Evolutionary conservation across 768 basidiomycete species (phyloP).

Genomic region (Pulveroboletus sp.): DNA sequence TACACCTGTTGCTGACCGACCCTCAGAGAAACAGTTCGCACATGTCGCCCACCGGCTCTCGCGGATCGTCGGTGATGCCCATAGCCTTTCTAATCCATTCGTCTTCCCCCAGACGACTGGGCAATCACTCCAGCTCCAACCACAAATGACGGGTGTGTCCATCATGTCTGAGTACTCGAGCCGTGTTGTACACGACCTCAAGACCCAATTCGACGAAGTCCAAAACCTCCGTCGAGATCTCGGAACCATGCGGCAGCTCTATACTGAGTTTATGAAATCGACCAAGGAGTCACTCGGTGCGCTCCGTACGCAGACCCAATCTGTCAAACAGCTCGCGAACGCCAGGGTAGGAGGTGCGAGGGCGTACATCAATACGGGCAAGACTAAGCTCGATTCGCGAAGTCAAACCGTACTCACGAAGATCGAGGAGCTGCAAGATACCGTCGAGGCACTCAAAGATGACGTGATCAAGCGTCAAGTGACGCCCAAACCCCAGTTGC

Average conservation of each 20-base stretch:
- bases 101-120: conserved; percentile 64
- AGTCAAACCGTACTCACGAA: conserved; percentile 88
- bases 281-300: conserved; percentile 81
- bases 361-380: conserved; percentile 86
- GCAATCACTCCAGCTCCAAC: conserved; percentile 50
- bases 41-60: conserved; percentile 70
- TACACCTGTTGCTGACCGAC: conserved; percentile 60
- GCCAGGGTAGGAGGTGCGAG: conserved; percentile 81
- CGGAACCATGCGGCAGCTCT: conserved; percentile 89
- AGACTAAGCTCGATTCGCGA: conserved; percentile 82
- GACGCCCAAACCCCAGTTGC: conserved; percentile 68
- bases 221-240: conserved; percentile 91
- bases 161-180: conserved; percentile 65
- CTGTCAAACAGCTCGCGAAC: conserved; percentile 81
- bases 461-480: conserved; percentile 89
- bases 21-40: conserved; percentile 71
- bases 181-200: conserved; percentile 75
- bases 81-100: conserved; percentile 32
- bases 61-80: conserved; percentile 50
- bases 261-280: conserved; percentile 88
- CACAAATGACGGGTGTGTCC: conserved; percentile 74
- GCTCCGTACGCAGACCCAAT: conserved; percentile 78
- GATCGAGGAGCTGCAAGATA: conserved; percentile 90
- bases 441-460: conserved; percentile 81
- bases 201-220: conserved; percentile 92